Evolutionary conservation across 2,329 filamentous ascomycete genomes (phyloP).

Genomic region (Botrytis tulipae): DNA sequence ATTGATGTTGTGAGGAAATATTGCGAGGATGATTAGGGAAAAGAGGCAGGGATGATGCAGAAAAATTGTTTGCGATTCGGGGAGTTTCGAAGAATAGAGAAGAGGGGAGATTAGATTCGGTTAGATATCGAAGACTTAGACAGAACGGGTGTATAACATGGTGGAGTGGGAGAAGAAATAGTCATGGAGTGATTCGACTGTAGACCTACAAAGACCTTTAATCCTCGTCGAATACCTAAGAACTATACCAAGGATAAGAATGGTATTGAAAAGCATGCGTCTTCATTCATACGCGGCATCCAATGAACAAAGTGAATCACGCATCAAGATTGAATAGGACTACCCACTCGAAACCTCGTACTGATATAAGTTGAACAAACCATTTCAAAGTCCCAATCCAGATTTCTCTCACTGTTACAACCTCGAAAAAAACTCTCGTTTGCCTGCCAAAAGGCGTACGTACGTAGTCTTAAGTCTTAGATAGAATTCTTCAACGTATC

Average conservation of each 20-base stretch:
- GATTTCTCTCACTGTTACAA: not conserved
- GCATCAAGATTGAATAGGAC: no score
- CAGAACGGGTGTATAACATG: not conserved
- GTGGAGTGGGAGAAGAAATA: not conserved
- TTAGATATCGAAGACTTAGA: not conserved
- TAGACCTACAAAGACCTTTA: not conserved
- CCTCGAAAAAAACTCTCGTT: not conserved
- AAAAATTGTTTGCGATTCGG: not conserved
- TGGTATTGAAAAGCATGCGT: not conserved
- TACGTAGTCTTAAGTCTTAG: not conserved
- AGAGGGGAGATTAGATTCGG: not conserved
- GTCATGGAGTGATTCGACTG: not conserved
- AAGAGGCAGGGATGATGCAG: not conserved
- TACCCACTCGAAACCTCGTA: no score
- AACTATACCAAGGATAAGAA: not conserved
- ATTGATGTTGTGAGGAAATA: constrained; percentile 38
- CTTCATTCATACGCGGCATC: no score
- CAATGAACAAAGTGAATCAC: no score
- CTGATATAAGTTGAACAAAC: not conserved
- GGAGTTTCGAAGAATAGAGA: not conserved
- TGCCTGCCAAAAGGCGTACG: not conserved
- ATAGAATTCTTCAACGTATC: not conserved
- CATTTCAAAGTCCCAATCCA: not conserved
- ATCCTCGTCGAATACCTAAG: not conserved
- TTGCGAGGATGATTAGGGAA: constrained; percentile 23